These are phyloP conservation scores for Pneumocystis jirovecii DNA, from an alignment of 1,139 yeast species.

Conservation along the genomic window DNA sequence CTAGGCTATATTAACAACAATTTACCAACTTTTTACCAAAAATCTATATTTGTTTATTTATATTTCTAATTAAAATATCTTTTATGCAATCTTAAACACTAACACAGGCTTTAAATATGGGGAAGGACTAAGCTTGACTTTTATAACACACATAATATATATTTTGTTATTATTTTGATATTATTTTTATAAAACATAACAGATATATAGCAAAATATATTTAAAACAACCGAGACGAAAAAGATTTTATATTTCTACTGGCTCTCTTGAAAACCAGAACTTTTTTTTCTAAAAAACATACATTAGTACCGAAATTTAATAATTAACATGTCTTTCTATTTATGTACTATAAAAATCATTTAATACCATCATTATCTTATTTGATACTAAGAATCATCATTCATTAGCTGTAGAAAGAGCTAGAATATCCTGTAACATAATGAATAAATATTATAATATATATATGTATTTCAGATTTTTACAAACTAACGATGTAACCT, in stretches of 20 bases:
- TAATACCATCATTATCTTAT: too few species aligned
- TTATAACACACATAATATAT: not conserved
- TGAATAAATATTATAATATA: not conserved
- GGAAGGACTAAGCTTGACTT: not conserved
- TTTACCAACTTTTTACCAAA: not conserved
- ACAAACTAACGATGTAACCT: not conserved
- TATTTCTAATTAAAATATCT: not conserved
- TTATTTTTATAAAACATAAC: not conserved
- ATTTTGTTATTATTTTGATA: not conserved
- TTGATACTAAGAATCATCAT: too few species aligned
- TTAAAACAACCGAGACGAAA: too few species aligned
- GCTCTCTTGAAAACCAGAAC: not conserved
- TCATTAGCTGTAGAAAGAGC: too few species aligned
- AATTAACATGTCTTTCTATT: not conserved
- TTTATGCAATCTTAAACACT: not conserved
- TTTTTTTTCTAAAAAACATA: not conserved
- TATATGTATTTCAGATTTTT: not conserved
- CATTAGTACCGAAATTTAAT: not conserved
- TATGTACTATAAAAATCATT: not conserved
- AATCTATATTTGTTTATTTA: not conserved
- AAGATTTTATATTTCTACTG: too few species aligned
- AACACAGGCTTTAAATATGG: not conserved
- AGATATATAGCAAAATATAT: not conserved
- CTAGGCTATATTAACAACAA: slow-evolving; percentile 21
- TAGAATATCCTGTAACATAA: too few species aligned